Evolutionary conservation across 2,329 filamentous ascomycete genomes (phyloP).

Genomic region (Arthrobotrys musiformis): DNA sequence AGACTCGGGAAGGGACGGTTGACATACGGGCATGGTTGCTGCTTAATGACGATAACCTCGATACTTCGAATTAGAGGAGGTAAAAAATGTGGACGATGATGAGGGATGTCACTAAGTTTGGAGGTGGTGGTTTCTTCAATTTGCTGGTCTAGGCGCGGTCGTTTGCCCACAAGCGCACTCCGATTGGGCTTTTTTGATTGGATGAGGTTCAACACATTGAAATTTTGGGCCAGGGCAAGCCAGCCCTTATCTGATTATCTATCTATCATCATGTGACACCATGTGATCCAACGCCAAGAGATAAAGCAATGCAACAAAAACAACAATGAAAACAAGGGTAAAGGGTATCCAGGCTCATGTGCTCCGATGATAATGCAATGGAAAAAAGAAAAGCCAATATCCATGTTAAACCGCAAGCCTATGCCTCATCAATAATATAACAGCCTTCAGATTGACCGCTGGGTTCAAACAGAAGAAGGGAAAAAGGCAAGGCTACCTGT

Average conservation of each 20-base stretch:
- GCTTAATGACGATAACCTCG: conserved; percentile 1
- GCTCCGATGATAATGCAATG: conserved; percentile 9
- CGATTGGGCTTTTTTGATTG: conserved; percentile 18
- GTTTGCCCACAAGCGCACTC: conserved; percentile 20
- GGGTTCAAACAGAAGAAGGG: neutral
- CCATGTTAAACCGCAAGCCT: neutral
- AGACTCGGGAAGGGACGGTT: conserved; percentile 11
- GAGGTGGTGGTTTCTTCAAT: conserved; percentile 27
- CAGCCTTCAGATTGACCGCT: neutral
- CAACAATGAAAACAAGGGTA: neutral
- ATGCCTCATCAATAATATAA: neutral
- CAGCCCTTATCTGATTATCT: conserved; percentile 42
- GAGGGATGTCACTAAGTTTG: conserved; percentile 23
- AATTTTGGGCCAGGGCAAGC: conserved; percentile 12
- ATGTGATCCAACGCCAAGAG: conserved; percentile 12
- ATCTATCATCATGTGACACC: conserved; percentile 10
- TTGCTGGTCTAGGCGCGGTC: conserved; percentile 26
- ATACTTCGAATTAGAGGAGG: conserved; percentile 17
- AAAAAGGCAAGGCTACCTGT: neutral
- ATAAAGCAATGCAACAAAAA: conserved; percentile 15
- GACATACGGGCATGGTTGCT: conserved; percentile 50
- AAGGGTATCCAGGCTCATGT: conserved; percentile 7
- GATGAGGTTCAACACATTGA: conserved; percentile 9
- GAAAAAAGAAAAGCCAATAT: neutral
- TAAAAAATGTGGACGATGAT: conserved; percentile 24